Evolutionary conservation across 2,329 filamentous ascomycete species (phyloP), one percentile per base, ranked within the genome.

Genomic region (Penicillium decumbens): DNA sequence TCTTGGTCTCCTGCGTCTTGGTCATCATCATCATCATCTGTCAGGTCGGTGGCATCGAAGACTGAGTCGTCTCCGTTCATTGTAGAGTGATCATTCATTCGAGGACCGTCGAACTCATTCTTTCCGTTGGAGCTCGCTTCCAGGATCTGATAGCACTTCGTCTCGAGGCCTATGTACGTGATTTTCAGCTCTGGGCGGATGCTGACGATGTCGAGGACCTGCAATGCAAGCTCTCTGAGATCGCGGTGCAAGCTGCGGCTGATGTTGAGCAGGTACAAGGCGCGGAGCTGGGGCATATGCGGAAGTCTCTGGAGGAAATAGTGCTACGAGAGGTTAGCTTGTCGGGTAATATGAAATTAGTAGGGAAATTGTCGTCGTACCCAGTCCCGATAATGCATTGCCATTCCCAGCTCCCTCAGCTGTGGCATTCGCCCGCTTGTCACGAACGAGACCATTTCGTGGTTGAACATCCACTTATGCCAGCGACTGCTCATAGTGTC

Each of bases 81-180:
- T n/a, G 77, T 75, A 8, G 71, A 71, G 12, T 71, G 71, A 37
- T 74, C 72, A 3, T 62, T 23, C 4, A 33, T 35, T 25, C 45
- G 55, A 2, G 41, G 61, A 18, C 72, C 70, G 7, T 74, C 73
- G 15, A 56, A 53, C 28, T 63, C 56, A 12, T 62, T 61, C 27
- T 56, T 60, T 18, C 73, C 72, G 38, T 79, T 76, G 10, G 49
- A 47, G 27, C 53, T 58, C 13, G 72, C 75, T 66, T 93, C 88
- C 6, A 90, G 70, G 28, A 93, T 86, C 66, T 93, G 88, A 62
- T 88, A 93, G 68, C 89, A 93, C 67, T 90, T 91, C 35, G 75
- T 75, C n/a, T 78, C 78, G 46, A 93, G 80, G 15, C 85, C 89
- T 59, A 92, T 79, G 63, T 91, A 92, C 67, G 84, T 88, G 12